Evolutionary conservation across 257 asterid species (phyloP), one percentile per base, ranked within the genome.

Genomic region (Paulownia fortunei): DNA sequence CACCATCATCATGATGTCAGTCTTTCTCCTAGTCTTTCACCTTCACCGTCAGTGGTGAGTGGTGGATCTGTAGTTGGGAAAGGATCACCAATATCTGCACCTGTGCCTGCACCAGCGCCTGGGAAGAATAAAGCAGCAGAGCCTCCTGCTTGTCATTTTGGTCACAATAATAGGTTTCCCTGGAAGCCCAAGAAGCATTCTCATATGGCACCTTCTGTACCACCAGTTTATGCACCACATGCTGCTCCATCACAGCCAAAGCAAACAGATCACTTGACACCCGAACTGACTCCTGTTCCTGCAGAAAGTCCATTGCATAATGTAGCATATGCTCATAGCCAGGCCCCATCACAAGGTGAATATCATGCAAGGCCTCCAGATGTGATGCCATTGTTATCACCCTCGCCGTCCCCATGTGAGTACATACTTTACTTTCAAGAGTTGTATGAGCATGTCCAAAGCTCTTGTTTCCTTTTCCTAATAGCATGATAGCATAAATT

Each of bases 321-420:
- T 84, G 88, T 77, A 7, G 90, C 78, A 74, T 60, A 86, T 76
- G 83, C 92, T 84, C 90, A 74, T 65, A 76, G 79, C 69, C 88
- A 30, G 3, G 88, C 97, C 61, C 97, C 98, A 61, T 78, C 92
- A 21, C 83, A 23, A 79, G 75, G 86, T 61, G 89, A 64, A 63
- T 41, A 59, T 72, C 83, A 71, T 69, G 91, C 86, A 58, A 81
- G 86, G 78, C 89, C 89, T 11, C 89, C 90, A 11, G 84, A 85
- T 73, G 72, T 76, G 69, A 71, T 86, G 84, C 84, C 91, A 69
- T 73, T 89, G 5, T 74, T 74, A 72, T 86, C 97, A 21, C 92
- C 92, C n/a, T 80, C 87, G 18, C 85, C 85, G 23, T 89, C 94
- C 74, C 87, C 96, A 84, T 89, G 99, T 93, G 80, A 93, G 99